Percentiles rank a stretch among this genome's conserved stretches.
These are phyloP conservation scores for Cyamopsis tetragonoloba DNA, from an alignment of 306 rosid genomes.

Conservation along the genomic window DNA sequence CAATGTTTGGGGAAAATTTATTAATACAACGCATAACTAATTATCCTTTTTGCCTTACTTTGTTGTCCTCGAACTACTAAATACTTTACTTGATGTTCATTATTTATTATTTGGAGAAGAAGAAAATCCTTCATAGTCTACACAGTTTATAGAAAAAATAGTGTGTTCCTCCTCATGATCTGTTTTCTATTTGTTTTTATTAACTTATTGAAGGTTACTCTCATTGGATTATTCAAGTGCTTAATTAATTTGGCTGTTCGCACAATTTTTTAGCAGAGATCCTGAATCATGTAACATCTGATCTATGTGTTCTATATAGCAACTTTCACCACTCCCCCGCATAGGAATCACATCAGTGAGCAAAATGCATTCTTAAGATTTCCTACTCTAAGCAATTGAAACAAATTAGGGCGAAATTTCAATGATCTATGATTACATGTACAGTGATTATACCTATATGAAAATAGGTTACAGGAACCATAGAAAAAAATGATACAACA, in stretches of 20 bases:
- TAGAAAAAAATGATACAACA: slow-evolving; percentile 38
- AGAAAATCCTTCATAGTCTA: background rate
- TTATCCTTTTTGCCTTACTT: background rate
- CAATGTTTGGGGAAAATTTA: background rate
- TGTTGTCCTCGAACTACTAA: background rate
- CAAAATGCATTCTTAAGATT: background rate
- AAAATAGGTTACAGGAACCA: slow-evolving; percentile 24
- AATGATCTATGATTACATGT: slow-evolving; percentile 13
- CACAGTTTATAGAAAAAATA: background rate
- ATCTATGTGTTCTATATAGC: background rate
- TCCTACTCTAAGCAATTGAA: slow-evolving; percentile 10
- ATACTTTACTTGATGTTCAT: background rate
- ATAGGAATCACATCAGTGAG: background rate
- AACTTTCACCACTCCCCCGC: background rate
- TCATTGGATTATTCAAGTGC: too few species aligned
- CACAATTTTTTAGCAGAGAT: too few species aligned
- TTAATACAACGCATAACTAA: too few species aligned
- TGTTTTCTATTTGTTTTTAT: too few species aligned
- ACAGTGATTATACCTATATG: slow-evolving; percentile 12
- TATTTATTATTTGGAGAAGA: background rate
- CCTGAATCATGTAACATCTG: background rate
- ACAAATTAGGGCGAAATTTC: background rate
- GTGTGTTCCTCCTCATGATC: too few species aligned
- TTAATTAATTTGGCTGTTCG: too few species aligned
- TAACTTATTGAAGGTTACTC: too few species aligned